Evolutionary conservation across 805 yeast species (phyloP).

Genomic region (Tetrapisispora fleetii): DNA sequence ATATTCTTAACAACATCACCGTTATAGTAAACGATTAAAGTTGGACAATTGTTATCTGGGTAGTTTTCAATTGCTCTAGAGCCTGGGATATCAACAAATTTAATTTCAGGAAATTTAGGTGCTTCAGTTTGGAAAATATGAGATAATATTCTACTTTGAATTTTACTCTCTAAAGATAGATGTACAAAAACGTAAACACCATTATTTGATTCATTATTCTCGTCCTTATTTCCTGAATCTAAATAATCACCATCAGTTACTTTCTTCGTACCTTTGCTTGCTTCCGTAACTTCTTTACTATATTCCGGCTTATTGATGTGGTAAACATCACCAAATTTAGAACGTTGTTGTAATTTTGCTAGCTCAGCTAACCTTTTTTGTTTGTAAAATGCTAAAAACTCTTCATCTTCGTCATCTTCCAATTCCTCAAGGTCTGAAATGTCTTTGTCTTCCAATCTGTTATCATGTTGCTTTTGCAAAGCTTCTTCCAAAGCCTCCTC

Average conservation of each 20-base stretch:
- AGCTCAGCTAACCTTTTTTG: conserved; percentile 70
- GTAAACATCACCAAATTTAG: conserved; percentile 64
- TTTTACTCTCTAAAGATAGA: conserved; percentile 53
- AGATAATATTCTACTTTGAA: conserved; percentile 66
- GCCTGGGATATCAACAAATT: conserved; percentile 88
- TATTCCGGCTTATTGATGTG: conserved; percentile 86
- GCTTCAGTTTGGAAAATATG: conserved; percentile 53
- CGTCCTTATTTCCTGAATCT: conserved; percentile 1
- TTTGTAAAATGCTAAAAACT: conserved; percentile 69
- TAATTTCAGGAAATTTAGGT: conserved; percentile 62
- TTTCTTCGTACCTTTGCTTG: conserved; percentile 37
- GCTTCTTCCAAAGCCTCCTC: conserved; percentile 88
- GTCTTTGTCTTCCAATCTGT: conserved; percentile 66
- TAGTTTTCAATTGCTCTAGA: conserved; percentile 85
- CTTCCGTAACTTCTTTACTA: conserved; percentile 72
- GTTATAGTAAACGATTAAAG: conserved; percentile 70
- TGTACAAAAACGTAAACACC: conserved; percentile 65
- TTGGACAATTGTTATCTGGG: conserved; percentile 87
- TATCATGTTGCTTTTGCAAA: conserved; percentile 65
- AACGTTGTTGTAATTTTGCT: conserved; percentile 42
- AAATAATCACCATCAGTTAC: neutral
- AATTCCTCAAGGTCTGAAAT: conserved; percentile 76
- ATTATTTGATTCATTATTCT: conserved; percentile 6
- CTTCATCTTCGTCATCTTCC: conserved; percentile 92
- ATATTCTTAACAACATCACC: conserved; percentile 72